Conservation (phyloP, 306 rosid genomes). For the cucumber (Cucumis sativus) region Cucumber_9930_V3 NC_026658.2:5968001-5968500, state of each 20-base stretch:
- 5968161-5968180: neutral
- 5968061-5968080: conserved; percentile 94
- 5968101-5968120: conserved; percentile 99
- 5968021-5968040: neutral
- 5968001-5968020: neutral
- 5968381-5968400: neutral
- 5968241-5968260: conserved; percentile 99
- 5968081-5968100: conserved; percentile 99
- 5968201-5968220: neutral
- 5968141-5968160: neutral
- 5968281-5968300: neutral
- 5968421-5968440: neutral
- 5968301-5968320: conserved; percentile 13
- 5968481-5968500: no score
- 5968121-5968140: conserved; percentile 68
- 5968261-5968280: conserved; percentile 63
- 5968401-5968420: neutral
- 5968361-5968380: conserved; percentile 2
- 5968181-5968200: neutral
- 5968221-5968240: conserved; percentile 2
- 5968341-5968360: conserved; percentile 3
- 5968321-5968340: conserved; percentile 7
- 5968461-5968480: neutral
- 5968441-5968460: neutral
- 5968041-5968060: neutral